Base-by-base conservation (phyloP, 441 rosid species). In the Gossypium aridum region DNA sequence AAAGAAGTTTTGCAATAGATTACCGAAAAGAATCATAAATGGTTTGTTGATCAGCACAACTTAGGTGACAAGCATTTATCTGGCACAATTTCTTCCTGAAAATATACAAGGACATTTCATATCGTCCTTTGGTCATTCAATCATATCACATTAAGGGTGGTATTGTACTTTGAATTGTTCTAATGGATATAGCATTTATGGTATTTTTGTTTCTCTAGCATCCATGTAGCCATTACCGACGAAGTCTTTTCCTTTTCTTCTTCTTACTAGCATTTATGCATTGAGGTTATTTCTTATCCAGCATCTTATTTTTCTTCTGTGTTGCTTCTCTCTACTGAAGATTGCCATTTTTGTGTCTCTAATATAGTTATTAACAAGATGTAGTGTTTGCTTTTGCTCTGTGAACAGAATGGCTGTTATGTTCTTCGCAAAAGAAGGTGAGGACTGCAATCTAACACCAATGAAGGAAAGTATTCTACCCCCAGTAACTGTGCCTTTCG, bases 401-500 rank as follows among this genome's bases (percentile, higher is more conserved):
- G 57, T 14, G 23, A 78, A 71, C 87, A 95, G 99, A 82, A 87
- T 95, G 77, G 87, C 92, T 6, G 74, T 91, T 49, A 79, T 86
- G 13, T 95, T 95, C 89, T 91, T 95, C 45, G 97, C 95, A 14
- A 93, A 93, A 84, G 98, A 93, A 84, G 89, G 92, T 0, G 92
- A 88, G 17, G 79, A 84, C 70, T 93, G 98, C 54, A 76, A 75
- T 68, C 86, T 95, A 49, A 80, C 77, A 9, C 84, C 98, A 25
- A 80, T 78, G 19, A 90, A 91, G 85, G 95, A 85, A 82, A 78
- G 80, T 78, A 68, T 88, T 80, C 79, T 90, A 64, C 88, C 93
- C 53, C 87, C 95, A 4, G 83, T 93, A 68, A 91, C 88, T 0
- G 83, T 91, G 25, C 81, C 83, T 68, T 95, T 95, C 76, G 79